phyloP scores from a whole-genome alignment of 306 rosid species.

The Quercus berberidifolia region DNA sequence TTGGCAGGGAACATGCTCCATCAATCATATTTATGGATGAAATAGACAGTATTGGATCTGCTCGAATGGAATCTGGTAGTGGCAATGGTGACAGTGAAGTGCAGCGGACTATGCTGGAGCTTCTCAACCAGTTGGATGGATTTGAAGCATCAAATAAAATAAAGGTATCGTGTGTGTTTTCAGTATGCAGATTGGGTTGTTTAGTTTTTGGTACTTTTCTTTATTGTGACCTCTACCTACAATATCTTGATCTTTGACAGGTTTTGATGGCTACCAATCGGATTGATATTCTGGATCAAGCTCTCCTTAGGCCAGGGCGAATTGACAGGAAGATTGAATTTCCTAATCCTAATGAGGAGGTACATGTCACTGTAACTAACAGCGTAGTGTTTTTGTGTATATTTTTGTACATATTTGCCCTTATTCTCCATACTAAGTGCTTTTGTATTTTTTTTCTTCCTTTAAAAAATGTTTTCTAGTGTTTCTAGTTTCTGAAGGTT shows the following conservation, averaged over 20 bases:
- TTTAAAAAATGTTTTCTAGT: not conserved
- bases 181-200: not conserved
- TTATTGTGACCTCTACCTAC: not conserved
- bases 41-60: slow-evolving; percentile 98
- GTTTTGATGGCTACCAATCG: slow-evolving; percentile 99
- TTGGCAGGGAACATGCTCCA: slow-evolving; percentile 95
- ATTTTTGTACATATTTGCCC: not conserved
- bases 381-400: not conserved
- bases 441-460: too few species aligned
- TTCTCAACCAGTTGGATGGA: slow-evolving; percentile 98
- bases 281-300: slow-evolving; percentile 98
- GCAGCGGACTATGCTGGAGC: slow-evolving; percentile 98
- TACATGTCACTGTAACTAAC: slow-evolving; percentile 5
- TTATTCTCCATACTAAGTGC: not conserved
- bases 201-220: not conserved
- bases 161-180: slow-evolving; percentile 49
- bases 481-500: not conserved
- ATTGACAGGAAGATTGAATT: slow-evolving; percentile 96
- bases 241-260: slow-evolving; percentile 34
- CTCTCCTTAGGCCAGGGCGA: slow-evolving; percentile 96
- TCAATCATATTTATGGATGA: slow-evolving; percentile 99
- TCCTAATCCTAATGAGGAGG: slow-evolving; percentile 97
- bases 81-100: slow-evolving; percentile 99
- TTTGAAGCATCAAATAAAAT: slow-evolving; percentile 99
- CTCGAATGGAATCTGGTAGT: slow-evolving; percentile 99